Base-by-base conservation (phyloP, 495 filamentous ascomycete genomes). In the Aspergillus affinis region DNA sequence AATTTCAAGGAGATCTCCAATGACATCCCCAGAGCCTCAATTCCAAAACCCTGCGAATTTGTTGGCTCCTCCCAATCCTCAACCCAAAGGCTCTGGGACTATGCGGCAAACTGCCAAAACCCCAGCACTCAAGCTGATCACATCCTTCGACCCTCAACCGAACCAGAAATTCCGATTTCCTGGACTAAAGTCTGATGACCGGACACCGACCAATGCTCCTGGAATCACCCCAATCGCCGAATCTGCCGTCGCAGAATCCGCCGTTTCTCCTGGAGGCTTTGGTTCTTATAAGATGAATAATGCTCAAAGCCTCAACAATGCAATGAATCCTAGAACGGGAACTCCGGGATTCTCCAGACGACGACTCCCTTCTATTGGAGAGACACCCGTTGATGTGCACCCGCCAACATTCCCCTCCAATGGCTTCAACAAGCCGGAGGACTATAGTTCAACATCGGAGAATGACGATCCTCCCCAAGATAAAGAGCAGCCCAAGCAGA, bases 121-220 rank as follows among this genome's bases (percentile, higher is more conserved):
- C 13, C 88, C 91, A n/a, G 81, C 92, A 4, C 82, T 98, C 45
- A 98, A 97, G 71, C 82, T 98, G 1, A 96, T 98, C 62, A 98
- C 94, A 7, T 84, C 88, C 0, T 98, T 98, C 57, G 87, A 86
- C 20, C 72, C 82, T n/a, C 68, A 79, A 17, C 73, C 79, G n/a
- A 75, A 75, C 30, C 77, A 82, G 46, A 83, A 83, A 55, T 82
- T 83, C 65, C 85, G 82, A 60, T 91, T 93, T 72, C 88, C 90
- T 41, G 84, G 86, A 18, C 70, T 82, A 26, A 80, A 77, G 54
- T 82, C 79, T 12, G 90, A 89, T 62, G 88, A 92, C 61, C 81
- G 82, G 55, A 92, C 90, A 12, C 90, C 92, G 6, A 90, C 92
- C 49, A 84, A 84, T 65, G 87, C 84, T 29, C 87, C 85, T 5